These are phyloP conservation scores for Neoarthrinium moseri DNA, from an alignment of 2,329 filamentous ascomycete species.

Conservation along the genomic window DNA sequence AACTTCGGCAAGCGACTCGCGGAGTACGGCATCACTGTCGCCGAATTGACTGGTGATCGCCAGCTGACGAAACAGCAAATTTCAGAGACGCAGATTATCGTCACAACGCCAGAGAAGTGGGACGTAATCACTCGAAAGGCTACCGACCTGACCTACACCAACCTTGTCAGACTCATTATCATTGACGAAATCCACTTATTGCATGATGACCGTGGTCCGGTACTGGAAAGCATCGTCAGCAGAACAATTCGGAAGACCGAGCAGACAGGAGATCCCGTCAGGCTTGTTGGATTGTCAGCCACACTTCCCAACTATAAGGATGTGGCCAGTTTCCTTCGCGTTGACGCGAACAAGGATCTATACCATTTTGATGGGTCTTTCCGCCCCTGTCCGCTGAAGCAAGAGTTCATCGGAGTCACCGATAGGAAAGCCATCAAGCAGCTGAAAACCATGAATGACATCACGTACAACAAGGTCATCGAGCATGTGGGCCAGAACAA, in stretches of 20 bases:
- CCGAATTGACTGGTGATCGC: constrained; percentile 95
- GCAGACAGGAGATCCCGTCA: constrained; percentile 89
- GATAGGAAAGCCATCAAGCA: constrained; percentile 99
- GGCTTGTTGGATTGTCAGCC: constrained; percentile 88
- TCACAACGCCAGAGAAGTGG: constrained; percentile 98
- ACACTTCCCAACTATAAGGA: constrained; percentile 96
- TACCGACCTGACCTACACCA: constrained; percentile 94
- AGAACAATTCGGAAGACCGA: constrained; percentile 90
- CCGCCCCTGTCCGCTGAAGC: constrained; percentile 88
- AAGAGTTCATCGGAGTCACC: constrained; percentile 96
- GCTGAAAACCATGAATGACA: constrained; percentile 98
- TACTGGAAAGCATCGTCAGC: constrained; percentile 94
- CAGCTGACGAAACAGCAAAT: constrained; percentile 99
- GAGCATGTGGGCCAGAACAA: constrained; percentile 91
- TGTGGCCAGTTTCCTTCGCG: constrained; percentile 91
- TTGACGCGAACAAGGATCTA: constrained; percentile 79
- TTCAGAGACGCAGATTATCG: constrained; percentile 94
- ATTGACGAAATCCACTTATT: constrained; percentile 98
- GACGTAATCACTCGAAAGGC: constrained; percentile 98
- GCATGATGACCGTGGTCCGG: constrained; percentile 94
- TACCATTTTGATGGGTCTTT: constrained; percentile 97
- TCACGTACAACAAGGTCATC: constrained; percentile 95
- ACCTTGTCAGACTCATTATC: constrained; percentile 91
- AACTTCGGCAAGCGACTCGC: constrained; percentile 93
- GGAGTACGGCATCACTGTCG: constrained; percentile 85